A percentile compares a stretch with the other conserved stretches of the same genome.
Evolutionary conservation across 257 asterid species (phyloP).

Genomic region (Solanum medicagineum): DNA sequence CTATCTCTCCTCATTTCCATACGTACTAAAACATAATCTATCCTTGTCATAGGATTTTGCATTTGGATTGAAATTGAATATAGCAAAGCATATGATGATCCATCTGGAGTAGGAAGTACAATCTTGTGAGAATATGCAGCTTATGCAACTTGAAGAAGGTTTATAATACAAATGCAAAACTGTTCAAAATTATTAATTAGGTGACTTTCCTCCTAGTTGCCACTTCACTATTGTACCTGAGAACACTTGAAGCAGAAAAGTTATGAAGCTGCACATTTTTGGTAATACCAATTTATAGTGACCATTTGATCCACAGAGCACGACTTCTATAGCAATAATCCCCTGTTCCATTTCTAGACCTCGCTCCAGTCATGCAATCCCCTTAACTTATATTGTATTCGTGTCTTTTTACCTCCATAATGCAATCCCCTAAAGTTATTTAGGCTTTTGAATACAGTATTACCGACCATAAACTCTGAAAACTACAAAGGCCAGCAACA

Average conservation of each 20-base stretch:
- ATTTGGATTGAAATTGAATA: neutral
- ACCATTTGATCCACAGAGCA: neutral
- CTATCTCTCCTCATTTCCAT: neutral
- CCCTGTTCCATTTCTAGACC: neutral
- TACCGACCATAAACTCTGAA: neutral
- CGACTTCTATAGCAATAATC: neutral
- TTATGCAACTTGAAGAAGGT: neutral
- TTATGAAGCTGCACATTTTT: neutral
- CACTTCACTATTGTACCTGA: neutral
- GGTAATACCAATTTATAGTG: neutral
- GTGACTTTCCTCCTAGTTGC: neutral
- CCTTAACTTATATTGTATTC: neutral
- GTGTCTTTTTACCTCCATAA: neutral
- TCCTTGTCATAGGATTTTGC: neutral
- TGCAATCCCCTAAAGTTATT: neutral
- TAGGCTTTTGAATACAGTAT: neutral
- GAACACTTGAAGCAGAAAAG: neutral
- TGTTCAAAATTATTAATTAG: neutral
- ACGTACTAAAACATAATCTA: neutral
- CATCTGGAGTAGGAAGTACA: neutral
- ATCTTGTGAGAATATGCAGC: neutral
- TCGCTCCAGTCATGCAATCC: neutral
- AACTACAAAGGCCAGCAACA: neutral
- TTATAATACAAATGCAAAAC: neutral
- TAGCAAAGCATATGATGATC: neutral